phyloP scores from a whole-genome alignment of 306 rosid genomes.

The Quillaja saponaria region DNA sequence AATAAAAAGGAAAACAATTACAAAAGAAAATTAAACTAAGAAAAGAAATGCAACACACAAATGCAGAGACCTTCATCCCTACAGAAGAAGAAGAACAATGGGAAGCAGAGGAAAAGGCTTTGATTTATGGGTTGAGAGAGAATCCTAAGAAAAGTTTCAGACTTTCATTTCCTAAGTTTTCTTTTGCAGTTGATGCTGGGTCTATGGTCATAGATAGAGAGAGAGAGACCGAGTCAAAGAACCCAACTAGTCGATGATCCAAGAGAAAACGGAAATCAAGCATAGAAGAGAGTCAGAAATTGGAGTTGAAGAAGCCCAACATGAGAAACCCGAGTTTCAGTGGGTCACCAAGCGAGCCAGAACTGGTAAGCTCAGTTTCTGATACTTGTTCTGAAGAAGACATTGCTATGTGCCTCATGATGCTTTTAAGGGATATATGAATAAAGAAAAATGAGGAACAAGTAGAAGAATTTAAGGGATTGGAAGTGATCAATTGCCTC shows the following conservation, averaged over 20 bases:
- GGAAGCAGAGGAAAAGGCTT: constrained; percentile 38
- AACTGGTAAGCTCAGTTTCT: constrained; percentile 63
- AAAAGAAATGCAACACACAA: too few species aligned
- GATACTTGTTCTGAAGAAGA: constrained; percentile 70
- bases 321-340: constrained; percentile 25
- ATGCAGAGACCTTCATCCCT: too few species aligned
- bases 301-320: constrained; percentile 28
- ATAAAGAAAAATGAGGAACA: constrained; percentile 15
- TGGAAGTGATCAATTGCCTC: too few species aligned
- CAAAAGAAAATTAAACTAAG: too few species aligned
- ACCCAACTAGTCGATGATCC: constrained; percentile 79
- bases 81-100: constrained; percentile 33
- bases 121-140: constrained; percentile 54
- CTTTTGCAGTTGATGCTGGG: constrained; percentile 41
- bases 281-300: constrained; percentile 17
- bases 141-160: constrained; percentile 66
- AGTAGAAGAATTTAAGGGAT: constrained; percentile 4
- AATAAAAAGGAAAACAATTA: too few species aligned
- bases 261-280: constrained; percentile 43
- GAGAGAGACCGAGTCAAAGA: constrained; percentile 83
- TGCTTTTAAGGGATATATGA: constrained; percentile 80
- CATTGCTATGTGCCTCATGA: constrained; percentile 72
- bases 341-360: constrained; percentile 42
- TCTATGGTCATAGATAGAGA: constrained; percentile 71
- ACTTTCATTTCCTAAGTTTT: constrained; percentile 62